Percentiles rank a stretch among this genome's conserved stretches.
Conservation (phyloP, 1,284 basidiomycete species). For the Trichosporon sp. region DNA sequence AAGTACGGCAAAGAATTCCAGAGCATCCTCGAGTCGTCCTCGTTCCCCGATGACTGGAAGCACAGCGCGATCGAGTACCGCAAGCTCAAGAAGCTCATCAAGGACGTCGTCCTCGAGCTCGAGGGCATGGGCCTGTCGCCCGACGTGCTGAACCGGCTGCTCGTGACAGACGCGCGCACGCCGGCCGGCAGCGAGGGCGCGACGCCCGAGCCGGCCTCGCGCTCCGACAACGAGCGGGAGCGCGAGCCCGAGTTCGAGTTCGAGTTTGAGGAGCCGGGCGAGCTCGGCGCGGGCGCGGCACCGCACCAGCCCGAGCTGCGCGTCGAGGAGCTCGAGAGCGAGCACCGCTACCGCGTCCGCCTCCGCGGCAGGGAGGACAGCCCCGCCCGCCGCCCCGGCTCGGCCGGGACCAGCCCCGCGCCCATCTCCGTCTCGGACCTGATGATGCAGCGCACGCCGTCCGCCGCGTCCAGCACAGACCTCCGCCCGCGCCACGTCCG, state of each 20-base stretch:
- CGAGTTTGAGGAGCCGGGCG: slow-evolving; percentile 43
- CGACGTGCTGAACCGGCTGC: slow-evolving; percentile 55
- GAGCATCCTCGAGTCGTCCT: slow-evolving; percentile 45
- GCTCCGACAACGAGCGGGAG: background rate
- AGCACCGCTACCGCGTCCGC: slow-evolving; percentile 31
- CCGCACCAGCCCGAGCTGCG: slow-evolving; percentile 30
- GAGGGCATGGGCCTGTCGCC: slow-evolving; percentile 69
- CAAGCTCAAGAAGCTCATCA: slow-evolving; percentile 88
- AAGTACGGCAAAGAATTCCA: slow-evolving; percentile 52
- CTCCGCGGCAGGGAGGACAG: slow-evolving; percentile 9
- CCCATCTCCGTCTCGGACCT: background rate
- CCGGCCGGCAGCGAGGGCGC: background rate
- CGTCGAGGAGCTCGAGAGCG: slow-evolving; percentile 11
- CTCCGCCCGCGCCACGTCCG: background rate
- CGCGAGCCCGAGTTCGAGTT: slow-evolving; percentile 38
- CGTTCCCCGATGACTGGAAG: slow-evolving; percentile 50
- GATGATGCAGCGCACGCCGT: background rate
- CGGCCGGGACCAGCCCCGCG: background rate
- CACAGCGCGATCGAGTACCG: slow-evolving; percentile 77
- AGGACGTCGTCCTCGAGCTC: slow-evolving; percentile 77
- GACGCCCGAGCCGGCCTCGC: background rate
- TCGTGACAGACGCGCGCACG: slow-evolving; percentile 43
- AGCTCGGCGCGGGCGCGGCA: slow-evolving; percentile 20
- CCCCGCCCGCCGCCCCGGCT: background rate
- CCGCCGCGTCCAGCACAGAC: background rate